Evolutionary conservation across 129 eudicot genomes (phyloP), one percentile per base, ranked within the genome.

Genomic region (Logfia minima): DNA sequence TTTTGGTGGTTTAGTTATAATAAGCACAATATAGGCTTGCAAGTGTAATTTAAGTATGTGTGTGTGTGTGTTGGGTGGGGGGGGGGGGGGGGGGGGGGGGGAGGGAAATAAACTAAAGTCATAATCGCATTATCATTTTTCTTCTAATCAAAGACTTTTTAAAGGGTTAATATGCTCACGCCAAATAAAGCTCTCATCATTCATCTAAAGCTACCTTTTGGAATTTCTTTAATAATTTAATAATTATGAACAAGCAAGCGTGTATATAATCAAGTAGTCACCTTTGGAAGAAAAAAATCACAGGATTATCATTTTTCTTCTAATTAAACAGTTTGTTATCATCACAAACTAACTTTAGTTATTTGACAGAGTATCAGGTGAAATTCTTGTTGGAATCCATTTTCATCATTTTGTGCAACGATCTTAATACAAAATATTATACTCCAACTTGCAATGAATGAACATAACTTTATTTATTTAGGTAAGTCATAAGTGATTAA

Each of bases 91-190:
- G 26, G 26, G 0, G 37, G 60, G 75, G 60, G 75, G 69, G 4
- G 8, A n/a, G n/a, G n/a, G n/a, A n/a, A 41, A 6, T 26, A 23
- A 68, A 77, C 60, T 24, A 24, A 24, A 18, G 51, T 34, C 74
- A 77, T 67, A 59, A 56, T 76, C 74, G 66, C 81, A 58, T 24
- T 37, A 68, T 69, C 68, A 37, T 77, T 34, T 56, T 68, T 77
- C 28, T 56, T 28, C 32, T 69, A 58, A 58, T 77, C 24, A 23
- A 68, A 23, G 59, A 75, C 70, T 68, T 41, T 61, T 23, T 19
- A 76, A 52, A 66, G 67, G 65, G 39, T 56, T 56, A 11, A 68
- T 77, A 69, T 78, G 70, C 82, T 69, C 82, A 69, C 76, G 81
- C 70, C 81, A 68, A 39, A 68, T 69, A 77, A 77, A 77, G 75